Conservation (phyloP, 768 basidiomycete species). For the Rhodotorula diobovata region DNA sequence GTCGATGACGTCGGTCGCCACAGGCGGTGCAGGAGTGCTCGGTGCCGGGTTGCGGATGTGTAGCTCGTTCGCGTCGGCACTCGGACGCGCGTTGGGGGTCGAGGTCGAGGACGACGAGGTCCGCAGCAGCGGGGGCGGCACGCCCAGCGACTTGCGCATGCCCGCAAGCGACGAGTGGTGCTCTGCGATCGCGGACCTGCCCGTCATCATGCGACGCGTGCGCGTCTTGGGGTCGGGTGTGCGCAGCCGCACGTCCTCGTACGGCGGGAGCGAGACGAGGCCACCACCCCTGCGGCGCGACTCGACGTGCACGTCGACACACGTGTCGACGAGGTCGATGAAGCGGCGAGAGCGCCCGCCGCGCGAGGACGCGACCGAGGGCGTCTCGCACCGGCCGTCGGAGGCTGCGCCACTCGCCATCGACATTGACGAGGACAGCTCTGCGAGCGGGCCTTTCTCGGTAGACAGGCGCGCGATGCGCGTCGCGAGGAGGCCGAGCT, state of each 20-base stretch:
- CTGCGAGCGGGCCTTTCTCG: conserved; percentile 62
- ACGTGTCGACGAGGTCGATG: conserved; percentile 18
- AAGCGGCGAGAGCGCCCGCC: conserved; percentile 10
- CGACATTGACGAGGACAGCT: background rate
- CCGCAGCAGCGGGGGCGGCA: background rate
- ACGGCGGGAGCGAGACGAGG: conserved; percentile 14
- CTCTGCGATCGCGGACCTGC: background rate
- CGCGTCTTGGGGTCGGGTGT: conserved; percentile 18
- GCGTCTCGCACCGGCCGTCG: background rate
- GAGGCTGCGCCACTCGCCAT: background rate
- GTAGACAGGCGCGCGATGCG: conserved; percentile 62
- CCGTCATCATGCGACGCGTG: background rate
- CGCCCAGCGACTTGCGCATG: background rate
- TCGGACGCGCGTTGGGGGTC: no score
- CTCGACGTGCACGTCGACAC: conserved; percentile 30
- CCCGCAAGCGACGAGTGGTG: background rate
- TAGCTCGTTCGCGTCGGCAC: background rate
- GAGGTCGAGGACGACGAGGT: background rate
- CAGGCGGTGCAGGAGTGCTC: background rate
- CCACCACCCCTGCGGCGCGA: conserved; percentile 31
- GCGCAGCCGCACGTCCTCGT: background rate
- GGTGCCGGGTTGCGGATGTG: conserved; percentile 21
- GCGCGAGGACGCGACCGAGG: conserved; percentile 13
- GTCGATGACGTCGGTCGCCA: background rate
- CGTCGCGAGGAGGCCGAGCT: conserved; percentile 70